These are phyloP conservation scores for Lunularia cruciata DNA, from an alignment of 225 moss, liverwort and hornwort species.

Conservation along the genomic window DNA sequence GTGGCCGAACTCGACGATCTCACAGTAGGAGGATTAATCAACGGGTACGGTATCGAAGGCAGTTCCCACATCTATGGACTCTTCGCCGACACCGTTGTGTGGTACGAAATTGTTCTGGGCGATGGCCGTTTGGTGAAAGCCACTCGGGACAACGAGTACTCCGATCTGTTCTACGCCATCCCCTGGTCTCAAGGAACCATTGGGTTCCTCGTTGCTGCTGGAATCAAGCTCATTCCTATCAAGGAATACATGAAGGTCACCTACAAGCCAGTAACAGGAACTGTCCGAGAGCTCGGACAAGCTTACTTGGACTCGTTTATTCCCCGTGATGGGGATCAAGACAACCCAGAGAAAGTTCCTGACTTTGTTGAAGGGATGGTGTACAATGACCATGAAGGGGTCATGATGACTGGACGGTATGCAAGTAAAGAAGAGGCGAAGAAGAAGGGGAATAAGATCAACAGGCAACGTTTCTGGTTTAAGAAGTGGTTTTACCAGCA, in stretches of 20 bases:
- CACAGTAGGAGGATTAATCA: conserved; percentile 94
- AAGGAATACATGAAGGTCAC: conserved; percentile 79
- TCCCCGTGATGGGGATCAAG: conserved; percentile 86
- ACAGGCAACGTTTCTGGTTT: conserved; percentile 70
- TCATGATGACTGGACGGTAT: conserved; percentile 77
- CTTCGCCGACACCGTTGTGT: conserved; percentile 88
- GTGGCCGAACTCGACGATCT: conserved; percentile 96
- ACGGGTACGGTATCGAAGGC: conserved; percentile 96
- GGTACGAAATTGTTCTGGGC: conserved; percentile 81
- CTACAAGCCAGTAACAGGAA: conserved; percentile 60
- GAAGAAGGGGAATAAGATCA: conserved; percentile 73
- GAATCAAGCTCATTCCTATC: conserved; percentile 84
- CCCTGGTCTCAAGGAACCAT: conserved; percentile 99
- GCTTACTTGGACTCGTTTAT: conserved; percentile 79
- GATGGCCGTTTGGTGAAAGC: conserved; percentile 85
- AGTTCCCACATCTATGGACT: conserved; percentile 97
- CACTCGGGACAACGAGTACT: conserved; percentile 81
- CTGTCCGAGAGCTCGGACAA: conserved; percentile 63
- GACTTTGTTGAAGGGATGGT: conserved; percentile 90
- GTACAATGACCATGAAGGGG: conserved; percentile 62
- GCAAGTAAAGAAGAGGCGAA: conserved; percentile 65
- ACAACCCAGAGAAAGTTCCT: conserved; percentile 91
- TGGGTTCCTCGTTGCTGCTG: conserved; percentile 84
- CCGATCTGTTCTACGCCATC: conserved; percentile 80
- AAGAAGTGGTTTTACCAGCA: conserved; percentile 99